These are phyloP conservation scores for Artemisia tridentata DNA, from an alignment of 129 eudicot genomes.

Conservation along the genomic window DNA sequence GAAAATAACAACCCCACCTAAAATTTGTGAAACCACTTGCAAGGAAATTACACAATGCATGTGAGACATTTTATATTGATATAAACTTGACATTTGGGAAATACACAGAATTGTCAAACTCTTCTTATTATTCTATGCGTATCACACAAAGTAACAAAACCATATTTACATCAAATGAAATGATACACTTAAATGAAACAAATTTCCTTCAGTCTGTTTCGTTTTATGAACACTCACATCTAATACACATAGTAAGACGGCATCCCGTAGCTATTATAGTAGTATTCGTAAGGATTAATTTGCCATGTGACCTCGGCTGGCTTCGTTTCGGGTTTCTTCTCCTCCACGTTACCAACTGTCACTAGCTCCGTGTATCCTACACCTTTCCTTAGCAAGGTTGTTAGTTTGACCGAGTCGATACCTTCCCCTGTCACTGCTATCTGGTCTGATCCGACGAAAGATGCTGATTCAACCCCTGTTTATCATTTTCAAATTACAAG, in stretches of 20 bases:
- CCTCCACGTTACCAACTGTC: conserved; percentile 33
- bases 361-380: conserved; percentile 31
- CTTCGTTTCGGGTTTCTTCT: conserved; percentile 19
- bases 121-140: too few relatives aligned
- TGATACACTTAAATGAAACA: neutral
- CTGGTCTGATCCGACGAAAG: conserved; percentile 29
- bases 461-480: conserved; percentile 39
- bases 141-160: too few relatives aligned
- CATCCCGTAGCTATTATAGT: neutral
- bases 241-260: conserved; percentile 3
- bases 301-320: neutral
- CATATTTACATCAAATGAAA: too few relatives aligned
- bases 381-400: conserved; percentile 24
- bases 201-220: neutral
- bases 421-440: conserved; percentile 36
- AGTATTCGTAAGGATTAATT: conserved; percentile 12
- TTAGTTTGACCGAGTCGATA: conserved; percentile 30
- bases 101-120: too few relatives aligned
- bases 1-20: too few relatives aligned
- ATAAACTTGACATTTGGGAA: too few relatives aligned
- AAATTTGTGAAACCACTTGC: too few relatives aligned
- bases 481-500: neutral
- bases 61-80: too few relatives aligned
- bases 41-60: too few relatives aligned
- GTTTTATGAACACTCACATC: neutral